Percentiles rank a stretch among this genome's conserved stretches.
phyloP scores from a whole-genome alignment of 441 rosid species.

The Kokia cookei region DNA sequence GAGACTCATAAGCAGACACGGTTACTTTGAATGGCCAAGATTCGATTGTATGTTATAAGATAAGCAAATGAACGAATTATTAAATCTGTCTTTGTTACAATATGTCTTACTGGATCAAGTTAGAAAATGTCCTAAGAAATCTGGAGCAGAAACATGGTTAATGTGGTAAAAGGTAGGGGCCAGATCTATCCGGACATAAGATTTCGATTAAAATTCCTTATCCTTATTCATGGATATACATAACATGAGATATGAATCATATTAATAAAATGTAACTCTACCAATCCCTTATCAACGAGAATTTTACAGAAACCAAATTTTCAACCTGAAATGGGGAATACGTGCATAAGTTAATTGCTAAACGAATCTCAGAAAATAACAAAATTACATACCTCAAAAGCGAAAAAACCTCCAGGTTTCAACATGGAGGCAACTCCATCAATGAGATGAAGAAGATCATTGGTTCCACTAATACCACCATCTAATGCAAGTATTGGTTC shows the following conservation, averaged over 20 bases:
- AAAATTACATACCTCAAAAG: slow-evolving; percentile 53
- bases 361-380: background rate
- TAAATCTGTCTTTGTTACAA: background rate
- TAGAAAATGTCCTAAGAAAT: background rate
- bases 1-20: background rate
- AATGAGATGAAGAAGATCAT: slow-evolving; percentile 66
- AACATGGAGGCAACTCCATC: slow-evolving; percentile 59
- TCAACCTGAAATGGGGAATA: background rate
- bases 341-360: background rate
- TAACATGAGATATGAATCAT: background rate
- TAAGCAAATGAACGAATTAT: background rate
- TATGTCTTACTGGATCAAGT: background rate
- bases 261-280: background rate
- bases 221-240: background rate
- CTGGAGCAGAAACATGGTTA: background rate
- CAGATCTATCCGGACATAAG: background rate
- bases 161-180: background rate
- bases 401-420: slow-evolving; percentile 74
- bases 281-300: background rate
- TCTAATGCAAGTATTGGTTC: slow-evolving; percentile 87
- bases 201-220: background rate
- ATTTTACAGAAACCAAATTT: background rate
- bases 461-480: slow-evolving; percentile 70
- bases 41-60: background rate
- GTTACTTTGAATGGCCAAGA: background rate